phyloP scores from a whole-genome alignment of 345 rosid genomes.

The Eucalyptus sp. region DNA sequence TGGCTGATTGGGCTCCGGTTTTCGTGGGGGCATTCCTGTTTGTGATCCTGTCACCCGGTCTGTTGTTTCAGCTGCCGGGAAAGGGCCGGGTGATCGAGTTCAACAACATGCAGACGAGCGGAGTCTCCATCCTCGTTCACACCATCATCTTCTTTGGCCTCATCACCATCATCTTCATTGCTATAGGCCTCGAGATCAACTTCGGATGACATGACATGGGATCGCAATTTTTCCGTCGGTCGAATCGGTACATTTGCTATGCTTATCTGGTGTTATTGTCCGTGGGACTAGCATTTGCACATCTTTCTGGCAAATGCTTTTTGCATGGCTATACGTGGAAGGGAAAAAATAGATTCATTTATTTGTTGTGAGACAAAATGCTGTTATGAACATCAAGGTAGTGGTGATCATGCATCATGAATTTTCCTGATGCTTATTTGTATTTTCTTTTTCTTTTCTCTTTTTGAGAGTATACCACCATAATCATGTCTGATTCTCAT shows the following conservation, averaged over 20 bases:
- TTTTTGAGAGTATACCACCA: background rate
- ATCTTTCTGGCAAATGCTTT: background rate
- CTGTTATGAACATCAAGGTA: background rate
- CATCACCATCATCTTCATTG: conserved; percentile 63
- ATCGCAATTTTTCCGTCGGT: background rate
- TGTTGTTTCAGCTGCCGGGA: conserved; percentile 37
- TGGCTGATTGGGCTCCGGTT: conserved; percentile 97
- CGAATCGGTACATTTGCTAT: background rate
- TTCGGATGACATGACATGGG: conserved; percentile 24
- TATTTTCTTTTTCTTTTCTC: background rate
- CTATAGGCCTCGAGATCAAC: conserved; percentile 70
- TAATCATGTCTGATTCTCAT: background rate
- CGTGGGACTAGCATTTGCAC: background rate
- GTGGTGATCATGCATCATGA: background rate
- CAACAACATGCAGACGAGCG: background rate
- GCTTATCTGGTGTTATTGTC: background rate
- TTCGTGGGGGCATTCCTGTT: conserved; percentile 68
- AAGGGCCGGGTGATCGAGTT: background rate
- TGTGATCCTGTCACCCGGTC: conserved; percentile 31
- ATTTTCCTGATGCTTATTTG: background rate
- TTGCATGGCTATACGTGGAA: background rate
- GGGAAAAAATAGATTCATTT: background rate
- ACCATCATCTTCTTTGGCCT: background rate
- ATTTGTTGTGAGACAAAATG: background rate
- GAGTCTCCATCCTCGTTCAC: background rate